Conservation (phyloP, 1,284 basidiomycete species). For the Papiliotrema terrestris region DNA sequence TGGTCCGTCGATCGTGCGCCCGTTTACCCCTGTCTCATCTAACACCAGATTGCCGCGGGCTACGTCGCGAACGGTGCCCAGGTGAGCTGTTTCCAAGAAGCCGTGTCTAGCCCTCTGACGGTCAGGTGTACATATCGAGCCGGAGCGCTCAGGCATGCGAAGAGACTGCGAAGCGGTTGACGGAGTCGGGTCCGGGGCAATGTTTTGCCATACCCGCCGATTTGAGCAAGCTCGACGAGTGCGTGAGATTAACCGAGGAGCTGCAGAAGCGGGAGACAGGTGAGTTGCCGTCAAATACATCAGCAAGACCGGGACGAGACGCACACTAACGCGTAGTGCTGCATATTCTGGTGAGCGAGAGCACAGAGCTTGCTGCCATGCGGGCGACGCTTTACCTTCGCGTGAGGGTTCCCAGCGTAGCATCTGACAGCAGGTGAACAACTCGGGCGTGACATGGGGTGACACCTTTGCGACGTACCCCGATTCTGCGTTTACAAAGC, state of each 20-base stretch:
- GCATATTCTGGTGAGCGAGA: constrained; percentile 1
- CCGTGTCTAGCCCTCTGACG: not conserved
- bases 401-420: constrained; percentile 1
- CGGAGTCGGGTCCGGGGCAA: constrained; percentile 56
- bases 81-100: constrained; percentile 37
- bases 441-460: constrained; percentile 66
- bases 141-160: constrained; percentile 60
- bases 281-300: constrained; percentile 28
- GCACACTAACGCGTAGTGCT: not conserved
- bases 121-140: constrained; percentile 65
- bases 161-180: constrained; percentile 58
- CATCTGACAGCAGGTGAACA: constrained; percentile 53
- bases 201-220: constrained; percentile 62
- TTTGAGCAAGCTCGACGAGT: constrained; percentile 59
- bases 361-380: not conserved
- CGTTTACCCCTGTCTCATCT: not conserved
- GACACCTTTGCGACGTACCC: constrained; percentile 59
- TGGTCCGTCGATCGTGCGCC: constrained; percentile 55
- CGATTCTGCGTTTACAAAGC: constrained; percentile 46
- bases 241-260: constrained; percentile 57
- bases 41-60: constrained; percentile 61
- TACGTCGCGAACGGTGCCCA: constrained; percentile 65
- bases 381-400: not conserved
- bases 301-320: too few relatives aligned
- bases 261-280: constrained; percentile 55